Conservation (phyloP, 495 filamentous ascomycete species). For the Penicillium chermesinum region DNA sequence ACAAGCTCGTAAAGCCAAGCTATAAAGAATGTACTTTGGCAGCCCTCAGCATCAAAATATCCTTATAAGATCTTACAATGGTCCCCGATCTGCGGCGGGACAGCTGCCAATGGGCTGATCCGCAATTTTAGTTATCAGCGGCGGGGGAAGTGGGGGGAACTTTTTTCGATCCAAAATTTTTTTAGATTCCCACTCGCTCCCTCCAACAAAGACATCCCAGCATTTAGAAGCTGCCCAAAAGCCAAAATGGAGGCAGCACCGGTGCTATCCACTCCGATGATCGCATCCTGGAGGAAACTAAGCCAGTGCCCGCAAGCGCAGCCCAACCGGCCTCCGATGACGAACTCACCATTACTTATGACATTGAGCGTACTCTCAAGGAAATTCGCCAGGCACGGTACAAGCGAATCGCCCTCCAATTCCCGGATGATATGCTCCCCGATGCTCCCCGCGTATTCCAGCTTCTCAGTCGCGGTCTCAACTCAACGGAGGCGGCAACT, state of each 20-base stretch:
- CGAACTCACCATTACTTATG: slow-evolving; percentile 74
- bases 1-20: too few relatives aligned
- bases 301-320: slow-evolving; percentile 28
- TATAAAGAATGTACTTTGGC: too few relatives aligned
- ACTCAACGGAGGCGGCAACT: slow-evolving; percentile 22
- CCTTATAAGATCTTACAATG: too few relatives aligned
- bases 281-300: slow-evolving; percentile 60
- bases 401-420: slow-evolving; percentile 80
- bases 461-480: slow-evolving; percentile 57
- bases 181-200: slow-evolving; percentile 1
- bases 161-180: slow-evolving; percentile 23
- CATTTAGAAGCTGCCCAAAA: slow-evolving; percentile 15
- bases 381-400: slow-evolving; percentile 69
- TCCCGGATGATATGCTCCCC: slow-evolving; percentile 84
- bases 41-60: too few relatives aligned
- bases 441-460: slow-evolving; percentile 81
- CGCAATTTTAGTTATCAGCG: slow-evolving; percentile 31
- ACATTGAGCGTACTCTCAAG: slow-evolving; percentile 72
- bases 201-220: slow-evolving; percentile 3
- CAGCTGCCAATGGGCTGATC: slow-evolving; percentile 19
- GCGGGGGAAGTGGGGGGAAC: slow-evolving; percentile 35
- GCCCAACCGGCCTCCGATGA: slow-evolving; percentile 52
- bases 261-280: slow-evolving; percentile 85
- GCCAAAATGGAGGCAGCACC: slow-evolving; percentile 53
- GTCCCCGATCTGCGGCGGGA: too few relatives aligned